Base-by-base conservation (phyloP, 2,329 filamentous ascomycete species). In the Hansfordia pulvinata region DNA sequence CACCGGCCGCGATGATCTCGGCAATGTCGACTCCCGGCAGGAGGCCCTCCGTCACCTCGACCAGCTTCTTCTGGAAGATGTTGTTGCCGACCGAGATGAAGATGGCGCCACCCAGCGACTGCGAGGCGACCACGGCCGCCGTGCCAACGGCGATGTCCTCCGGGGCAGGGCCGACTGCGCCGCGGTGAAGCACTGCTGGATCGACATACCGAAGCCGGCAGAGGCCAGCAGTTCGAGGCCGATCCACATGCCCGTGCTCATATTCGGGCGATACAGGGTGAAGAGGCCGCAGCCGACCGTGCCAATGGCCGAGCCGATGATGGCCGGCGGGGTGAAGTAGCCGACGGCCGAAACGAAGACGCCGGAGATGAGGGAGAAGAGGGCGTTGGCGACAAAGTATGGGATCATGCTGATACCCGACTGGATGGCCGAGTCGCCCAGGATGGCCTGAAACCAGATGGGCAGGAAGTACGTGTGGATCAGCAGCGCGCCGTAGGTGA, bases 11-110 rank as follows among this genome's bases (percentile, higher is more conserved):
- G 13, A 44, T 20, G 10, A 44, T 25, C 3, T 21, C 23, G 3
- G 24, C 21, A 10, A 41, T 28, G 20, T 42, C 35, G 17, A 43
- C 13, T 2, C 36, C 39, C 2, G 34, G 26, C 17, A 44, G 30
- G 4, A 32, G 8, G 5, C 33, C 34, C 12, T 28, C 22, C 2
- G 10, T 11, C 10, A 39, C 20, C 2, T 28, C 16, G 12, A 24
- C 17, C 1, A 60, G 44, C 17, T 47, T 41, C 28, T 47, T 53
- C 27, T 51, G 47, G 19, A 62, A 52, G 3, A 58, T 42, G 21
- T 46, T 56, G 35, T 60, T 57, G 5, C 54, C 57, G 16, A 57
- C 52, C 4, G 56, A 56, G n/a, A 62, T 50, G 33, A 62, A 62
- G 8, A 62, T 35, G 3, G 58, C 54, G n/a, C 55, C 58, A 5